Conservation (phyloP, 768 basidiomycete genomes). For the Phaffia tasmanica region DNA sequence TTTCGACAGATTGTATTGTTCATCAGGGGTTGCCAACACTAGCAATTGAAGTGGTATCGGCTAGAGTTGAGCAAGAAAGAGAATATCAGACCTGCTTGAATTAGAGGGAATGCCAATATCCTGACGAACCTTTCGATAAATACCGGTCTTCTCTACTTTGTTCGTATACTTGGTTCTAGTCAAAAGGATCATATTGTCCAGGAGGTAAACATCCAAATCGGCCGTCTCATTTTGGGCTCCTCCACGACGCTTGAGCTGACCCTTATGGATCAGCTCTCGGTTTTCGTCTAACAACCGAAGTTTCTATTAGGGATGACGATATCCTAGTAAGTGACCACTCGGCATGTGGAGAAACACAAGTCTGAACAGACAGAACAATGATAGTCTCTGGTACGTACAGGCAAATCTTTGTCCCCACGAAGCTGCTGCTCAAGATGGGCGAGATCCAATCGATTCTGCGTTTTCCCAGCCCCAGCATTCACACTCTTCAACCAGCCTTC, state of each 20-base stretch:
- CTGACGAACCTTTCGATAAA: constrained; percentile 70
- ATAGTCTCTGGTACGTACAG: background rate
- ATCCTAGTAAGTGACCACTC: background rate
- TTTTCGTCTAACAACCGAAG: constrained; percentile 74
- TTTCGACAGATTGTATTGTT: constrained; percentile 43
- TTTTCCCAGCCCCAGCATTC: constrained; percentile 85
- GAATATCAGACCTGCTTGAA: background rate
- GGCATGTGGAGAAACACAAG: constrained; percentile 1
- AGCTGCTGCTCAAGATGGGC: constrained; percentile 87
- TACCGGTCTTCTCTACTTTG: constrained; percentile 81
- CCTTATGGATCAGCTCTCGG: constrained; percentile 84
- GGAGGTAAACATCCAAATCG: constrained; percentile 84
- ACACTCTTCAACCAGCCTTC: constrained; percentile 75
- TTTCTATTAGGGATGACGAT: constrained; percentile 46
- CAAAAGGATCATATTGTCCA: constrained; percentile 92
- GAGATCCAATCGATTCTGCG: constrained; percentile 92
- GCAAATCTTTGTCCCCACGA: constrained; percentile 50
- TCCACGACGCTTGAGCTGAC: constrained; percentile 71
- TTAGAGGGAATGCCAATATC: background rate
- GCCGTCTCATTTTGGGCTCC: constrained; percentile 63
- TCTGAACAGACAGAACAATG: constrained; percentile 34
- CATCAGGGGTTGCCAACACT: constrained; percentile 65
- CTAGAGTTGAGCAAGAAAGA: constrained; percentile 41
- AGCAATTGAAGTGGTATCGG: constrained; percentile 93
- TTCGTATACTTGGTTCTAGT: constrained; percentile 67